phyloP scores from a whole-genome alignment of 805 yeast genomes.

The Blastobotrys mokoenaii region DNA sequence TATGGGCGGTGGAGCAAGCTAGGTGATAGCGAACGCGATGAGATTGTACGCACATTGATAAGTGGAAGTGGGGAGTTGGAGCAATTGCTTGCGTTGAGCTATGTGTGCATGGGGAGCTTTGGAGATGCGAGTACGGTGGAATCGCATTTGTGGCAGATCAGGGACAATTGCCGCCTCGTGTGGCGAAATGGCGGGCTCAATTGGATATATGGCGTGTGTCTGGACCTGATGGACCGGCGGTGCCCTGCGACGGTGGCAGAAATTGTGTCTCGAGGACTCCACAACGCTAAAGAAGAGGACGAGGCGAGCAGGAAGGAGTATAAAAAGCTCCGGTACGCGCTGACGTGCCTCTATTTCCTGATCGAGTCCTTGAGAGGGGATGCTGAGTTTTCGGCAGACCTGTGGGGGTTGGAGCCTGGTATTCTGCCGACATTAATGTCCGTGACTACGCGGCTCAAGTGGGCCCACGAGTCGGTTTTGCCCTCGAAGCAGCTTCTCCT shows the following conservation, averaged over 20 bases:
- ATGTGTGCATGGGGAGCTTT: conserved; percentile 27
- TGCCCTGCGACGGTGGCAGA: conserved; percentile 1
- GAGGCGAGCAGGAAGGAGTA: not conserved
- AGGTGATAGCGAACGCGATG: conserved; percentile 1
- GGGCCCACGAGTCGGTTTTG: conserved; percentile 39
- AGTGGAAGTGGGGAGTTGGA: conserved; percentile 1
- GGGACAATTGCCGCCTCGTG: conserved; percentile 19
- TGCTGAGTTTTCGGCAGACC: conserved; percentile 14
- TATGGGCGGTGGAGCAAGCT: conserved; percentile 1
- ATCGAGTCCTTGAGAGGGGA: conserved; percentile 8
- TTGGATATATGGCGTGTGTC: conserved; percentile 1
- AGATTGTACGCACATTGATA: conserved; percentile 1
- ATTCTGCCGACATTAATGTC: conserved; percentile 39
- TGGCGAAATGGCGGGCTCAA: conserved; percentile 13
- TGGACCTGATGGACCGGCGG: not conserved
- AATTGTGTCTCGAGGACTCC: not conserved
- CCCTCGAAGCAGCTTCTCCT: conserved; percentile 41
- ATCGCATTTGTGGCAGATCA: conserved; percentile 22
- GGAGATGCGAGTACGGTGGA: conserved; percentile 18
- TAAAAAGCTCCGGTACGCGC: conserved; percentile 4
- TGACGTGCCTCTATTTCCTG: conserved; percentile 24
- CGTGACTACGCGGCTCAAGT: conserved; percentile 60
- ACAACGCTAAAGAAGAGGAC: not conserved
- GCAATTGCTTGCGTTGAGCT: conserved; percentile 20
- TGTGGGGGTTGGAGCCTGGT: conserved; percentile 21